Conservation (phyloP, 1,284 basidiomycete species). For the Amylostereum areolatum region DNA sequence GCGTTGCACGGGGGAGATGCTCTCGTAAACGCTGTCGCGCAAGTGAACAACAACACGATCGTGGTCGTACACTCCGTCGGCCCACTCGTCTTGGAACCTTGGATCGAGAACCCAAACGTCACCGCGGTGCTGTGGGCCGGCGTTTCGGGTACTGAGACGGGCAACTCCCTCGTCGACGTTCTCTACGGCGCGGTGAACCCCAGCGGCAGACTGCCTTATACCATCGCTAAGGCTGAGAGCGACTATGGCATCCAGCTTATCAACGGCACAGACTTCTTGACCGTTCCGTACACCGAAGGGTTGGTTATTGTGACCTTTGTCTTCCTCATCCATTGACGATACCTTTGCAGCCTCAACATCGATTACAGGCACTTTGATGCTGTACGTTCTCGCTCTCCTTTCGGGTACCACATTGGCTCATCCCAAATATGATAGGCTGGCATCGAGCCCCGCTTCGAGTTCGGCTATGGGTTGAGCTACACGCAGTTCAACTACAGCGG, state of each 20-base stretch:
- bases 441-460: constrained; percentile 54
- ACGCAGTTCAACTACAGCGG: constrained; percentile 40
- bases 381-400: constrained; percentile 27
- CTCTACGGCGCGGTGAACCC: constrained; percentile 47
- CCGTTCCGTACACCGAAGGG: constrained; percentile 19
- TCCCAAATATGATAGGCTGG: constrained; percentile 19
- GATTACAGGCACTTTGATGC: constrained; percentile 57
- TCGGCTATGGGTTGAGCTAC: constrained; percentile 58
- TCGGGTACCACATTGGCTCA: background rate
- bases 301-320: constrained; percentile 20
- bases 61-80: constrained; percentile 49
- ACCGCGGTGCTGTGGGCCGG: constrained; percentile 39
- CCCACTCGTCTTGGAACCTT: constrained; percentile 36
- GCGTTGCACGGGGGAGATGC: constrained; percentile 19
- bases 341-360: constrained; percentile 37
- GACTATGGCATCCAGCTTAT: constrained; percentile 44
- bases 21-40: constrained; percentile 20
- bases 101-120: constrained; percentile 40
- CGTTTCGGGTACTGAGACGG: constrained; percentile 57
- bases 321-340: background rate
- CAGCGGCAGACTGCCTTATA: constrained; percentile 49
- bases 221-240: constrained; percentile 42
- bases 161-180: constrained; percentile 49
- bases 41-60: constrained; percentile 36
- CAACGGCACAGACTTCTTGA: constrained; percentile 26